Percentiles rank a stretch among this genome's conserved stretches.
These are phyloP conservation scores for Bryum argenteum DNA, from an alignment of 225 moss, liverwort and hornwort species.

Conservation along the genomic window DNA sequence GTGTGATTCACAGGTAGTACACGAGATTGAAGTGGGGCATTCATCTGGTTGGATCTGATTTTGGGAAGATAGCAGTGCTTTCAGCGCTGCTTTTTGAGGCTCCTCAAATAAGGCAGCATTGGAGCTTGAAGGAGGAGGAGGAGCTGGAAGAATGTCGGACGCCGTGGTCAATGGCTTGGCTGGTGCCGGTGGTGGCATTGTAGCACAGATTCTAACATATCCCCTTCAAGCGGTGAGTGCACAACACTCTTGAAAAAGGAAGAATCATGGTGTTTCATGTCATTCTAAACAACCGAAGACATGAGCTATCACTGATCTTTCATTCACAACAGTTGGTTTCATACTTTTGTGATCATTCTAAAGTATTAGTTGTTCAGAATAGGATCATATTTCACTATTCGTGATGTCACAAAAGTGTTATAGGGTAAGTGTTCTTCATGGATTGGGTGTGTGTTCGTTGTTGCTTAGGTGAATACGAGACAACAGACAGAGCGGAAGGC, in stretches of 20 bases:
- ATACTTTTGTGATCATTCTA: too few relatives aligned
- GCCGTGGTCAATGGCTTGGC: constrained; percentile 92
- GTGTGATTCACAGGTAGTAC: constrained; percentile 30
- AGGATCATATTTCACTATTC: too few relatives aligned
- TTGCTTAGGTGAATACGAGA: constrained; percentile 70
- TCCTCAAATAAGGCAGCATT: background rate
- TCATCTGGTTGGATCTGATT: constrained; percentile 13
- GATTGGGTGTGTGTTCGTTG: too few relatives aligned
- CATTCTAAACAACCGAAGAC: too few relatives aligned
- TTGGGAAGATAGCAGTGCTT: constrained; percentile 8
- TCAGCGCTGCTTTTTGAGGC: constrained; percentile 10
- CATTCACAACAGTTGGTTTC: too few relatives aligned
- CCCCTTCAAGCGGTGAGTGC: constrained; percentile 85
- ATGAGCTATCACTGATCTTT: too few relatives aligned
- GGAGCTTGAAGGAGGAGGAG: background rate
- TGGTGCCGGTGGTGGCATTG: constrained; percentile 91
- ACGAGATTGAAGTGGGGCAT: background rate
- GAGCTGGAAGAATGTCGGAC: constrained; percentile 66
- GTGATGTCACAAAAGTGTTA: too few relatives aligned
- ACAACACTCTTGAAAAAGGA: background rate
- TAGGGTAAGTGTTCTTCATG: too few relatives aligned
- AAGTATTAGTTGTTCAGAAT: too few relatives aligned
- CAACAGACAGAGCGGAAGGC: constrained; percentile 93
- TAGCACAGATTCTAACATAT: constrained; percentile 85
- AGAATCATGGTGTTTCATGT: background rate